Base-by-base conservation (phyloP, 345 rosid species). In the Populus davidiana region DNA sequence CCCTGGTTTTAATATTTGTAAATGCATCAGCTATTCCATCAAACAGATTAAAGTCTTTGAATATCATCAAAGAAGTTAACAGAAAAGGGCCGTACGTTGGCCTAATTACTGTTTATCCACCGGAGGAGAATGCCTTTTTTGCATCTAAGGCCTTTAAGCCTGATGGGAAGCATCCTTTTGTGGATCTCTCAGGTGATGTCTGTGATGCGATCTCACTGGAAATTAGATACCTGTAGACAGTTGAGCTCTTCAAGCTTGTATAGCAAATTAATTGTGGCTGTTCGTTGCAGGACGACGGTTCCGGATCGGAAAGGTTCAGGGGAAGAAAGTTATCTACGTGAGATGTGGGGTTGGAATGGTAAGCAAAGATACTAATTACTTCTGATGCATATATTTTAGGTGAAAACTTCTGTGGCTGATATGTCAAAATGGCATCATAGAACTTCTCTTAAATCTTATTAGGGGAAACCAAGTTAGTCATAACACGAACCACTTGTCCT, bases 341-440 rank as follows among this genome's bases (percentile, higher is more conserved):
- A 79, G 86, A 85, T 90, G 93, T 72, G 93, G 93, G 35, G 18
- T 56, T 36, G 90, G 93, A 86, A 61, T 88, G 93, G 91, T 88
- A 31, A 70, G 39, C 2, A 44, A 8, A 4, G 17, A 44, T 44
- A 39, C 43, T 39, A 39, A 1, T 39, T 39, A 39, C 10, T 39
- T 39, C 2, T 6, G 8, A 39, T 39, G 43, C 43, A 39, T 39
- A 39, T 39, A 44, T 44, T 44, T 3, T 44, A 44, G 50, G 17
- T 44, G 50, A 44, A 44, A 13, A 12, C 50, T 44, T 44, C 17
- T 12, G 50, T 44, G 50, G 17, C 50, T 44, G 50, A 13, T 44
- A 44, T 44, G 50, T 12, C 49, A 3, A 39, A 44, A 13, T 13
- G 17, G 50, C 50, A 44, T 44, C 14, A 44, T 13, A 44, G 50